Percentiles rank a stretch among this genome's conserved stretches.
These are phyloP conservation scores for Populus hybrid DNA, from an alignment of 441 rosid genomes.

Conservation along the genomic window DNA sequence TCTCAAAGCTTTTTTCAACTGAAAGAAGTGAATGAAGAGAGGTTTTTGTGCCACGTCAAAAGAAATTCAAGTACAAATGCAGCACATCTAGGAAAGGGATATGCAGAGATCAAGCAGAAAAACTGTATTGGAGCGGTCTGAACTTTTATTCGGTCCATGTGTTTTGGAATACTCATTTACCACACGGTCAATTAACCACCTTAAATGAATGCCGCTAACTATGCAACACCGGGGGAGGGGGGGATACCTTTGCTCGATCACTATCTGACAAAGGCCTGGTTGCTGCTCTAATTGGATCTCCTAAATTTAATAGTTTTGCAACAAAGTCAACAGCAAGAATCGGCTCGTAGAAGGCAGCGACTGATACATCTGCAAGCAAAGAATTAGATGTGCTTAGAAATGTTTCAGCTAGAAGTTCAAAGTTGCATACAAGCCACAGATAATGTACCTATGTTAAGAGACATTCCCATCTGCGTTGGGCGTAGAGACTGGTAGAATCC, in stretches of 20 bases:
- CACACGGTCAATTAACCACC: no score
- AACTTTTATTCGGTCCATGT: background rate
- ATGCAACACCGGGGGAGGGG: no score
- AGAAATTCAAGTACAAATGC: background rate
- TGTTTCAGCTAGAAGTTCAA: background rate
- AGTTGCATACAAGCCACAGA: background rate
- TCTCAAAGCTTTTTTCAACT: background rate
- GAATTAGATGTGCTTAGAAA: background rate
- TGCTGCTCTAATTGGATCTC: background rate
- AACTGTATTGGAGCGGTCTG: no score
- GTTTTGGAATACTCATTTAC: no score
- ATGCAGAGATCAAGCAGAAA: background rate
- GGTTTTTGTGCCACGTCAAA: no score
- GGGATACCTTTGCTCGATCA: background rate
- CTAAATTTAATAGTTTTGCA: background rate
- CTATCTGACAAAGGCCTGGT: background rate
- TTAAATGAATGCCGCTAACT: no score
- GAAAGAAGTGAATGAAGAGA: background rate
- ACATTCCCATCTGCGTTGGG: conserved; percentile 2
- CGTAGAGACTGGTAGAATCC: background rate
- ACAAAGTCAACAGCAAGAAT: background rate
- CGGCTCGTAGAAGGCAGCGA: background rate
- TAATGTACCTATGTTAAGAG: background rate
- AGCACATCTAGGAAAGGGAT: background rate
- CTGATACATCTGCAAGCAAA: background rate